Evolutionary conservation across 1,284 basidiomycete species (phyloP).

Genomic region (Ustilago sp.): DNA sequence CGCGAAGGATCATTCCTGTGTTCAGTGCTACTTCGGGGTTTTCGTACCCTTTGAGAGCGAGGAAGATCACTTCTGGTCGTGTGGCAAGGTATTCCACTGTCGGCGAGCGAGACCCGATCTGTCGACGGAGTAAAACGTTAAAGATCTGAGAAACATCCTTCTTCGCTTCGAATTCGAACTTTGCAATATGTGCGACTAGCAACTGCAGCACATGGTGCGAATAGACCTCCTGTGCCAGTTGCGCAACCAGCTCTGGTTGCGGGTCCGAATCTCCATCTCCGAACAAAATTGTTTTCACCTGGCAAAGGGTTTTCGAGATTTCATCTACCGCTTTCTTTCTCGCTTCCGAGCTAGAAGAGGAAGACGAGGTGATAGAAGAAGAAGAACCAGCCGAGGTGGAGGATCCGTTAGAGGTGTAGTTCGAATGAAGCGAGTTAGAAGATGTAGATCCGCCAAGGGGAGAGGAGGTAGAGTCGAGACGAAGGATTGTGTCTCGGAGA

Average conservation of each 20-base stretch:
- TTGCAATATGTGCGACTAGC: slow-evolving; percentile 83
- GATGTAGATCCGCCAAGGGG: slow-evolving; percentile 26
- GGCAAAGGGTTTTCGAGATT: slow-evolving; percentile 85
- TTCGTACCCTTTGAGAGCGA: slow-evolving; percentile 81
- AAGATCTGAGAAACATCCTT: slow-evolving; percentile 98
- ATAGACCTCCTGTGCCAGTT: slow-evolving; percentile 95
- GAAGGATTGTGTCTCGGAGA: slow-evolving; percentile 58
- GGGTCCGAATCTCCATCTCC: slow-evolving; percentile 84
- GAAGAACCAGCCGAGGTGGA: slow-evolving; percentile 14
- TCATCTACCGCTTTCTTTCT: slow-evolving; percentile 81
- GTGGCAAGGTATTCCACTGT: slow-evolving; percentile 92
- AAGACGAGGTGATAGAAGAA: slow-evolving; percentile 17
- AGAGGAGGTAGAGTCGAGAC: slow-evolving; percentile 55
- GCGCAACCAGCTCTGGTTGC: slow-evolving; percentile 74
- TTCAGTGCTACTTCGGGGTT: slow-evolving; percentile 96
- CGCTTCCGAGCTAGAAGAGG: slow-evolving; percentile 25
- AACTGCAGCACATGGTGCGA: slow-evolving; percentile 85
- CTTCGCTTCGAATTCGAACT: slow-evolving; percentile 89
- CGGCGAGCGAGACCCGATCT: slow-evolving; percentile 91
- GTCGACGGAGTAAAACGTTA: slow-evolving; percentile 91
- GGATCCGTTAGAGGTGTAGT: slow-evolving; percentile 25
- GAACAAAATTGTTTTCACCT: slow-evolving; percentile 86
- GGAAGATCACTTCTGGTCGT: slow-evolving; percentile 88
- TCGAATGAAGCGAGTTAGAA: slow-evolving; percentile 27
- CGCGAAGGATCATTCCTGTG: slow-evolving; percentile 96